Evolutionary conservation across 805 yeast genomes (phyloP).

Genomic region (Saturnispora serradocipensis): DNA sequence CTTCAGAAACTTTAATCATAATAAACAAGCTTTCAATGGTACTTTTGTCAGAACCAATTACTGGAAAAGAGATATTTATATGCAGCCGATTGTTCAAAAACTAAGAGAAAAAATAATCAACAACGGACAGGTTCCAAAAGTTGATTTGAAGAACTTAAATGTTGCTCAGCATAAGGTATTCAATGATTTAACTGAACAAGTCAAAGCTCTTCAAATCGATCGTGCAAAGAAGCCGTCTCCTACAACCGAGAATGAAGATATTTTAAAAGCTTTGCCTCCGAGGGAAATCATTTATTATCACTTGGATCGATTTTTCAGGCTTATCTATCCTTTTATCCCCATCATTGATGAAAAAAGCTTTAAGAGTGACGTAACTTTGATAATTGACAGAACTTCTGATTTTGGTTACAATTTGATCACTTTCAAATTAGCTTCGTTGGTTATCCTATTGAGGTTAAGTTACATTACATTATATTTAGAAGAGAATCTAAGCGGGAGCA

Average conservation of each 20-base stretch:
- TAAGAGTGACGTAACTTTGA: slow-evolving; percentile 24
- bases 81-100: neutral
- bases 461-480: slow-evolving; percentile 18
- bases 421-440: slow-evolving; percentile 19
- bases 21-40: slow-evolving; percentile 1
- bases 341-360: slow-evolving; percentile 35
- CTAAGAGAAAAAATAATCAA: neutral
- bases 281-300: slow-evolving; percentile 30
- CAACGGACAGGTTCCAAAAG: neutral
- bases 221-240: neutral
- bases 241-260: neutral
- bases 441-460: slow-evolving; percentile 24
- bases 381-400: slow-evolving; percentile 19
- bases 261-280: slow-evolving; percentile 20
- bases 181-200: slow-evolving; percentile 10
- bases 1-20: neutral
- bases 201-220: neutral
- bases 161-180: slow-evolving; percentile 4
- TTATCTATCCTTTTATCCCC: slow-evolving; percentile 39
- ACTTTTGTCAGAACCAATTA: slow-evolving; percentile 1
- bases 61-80: slow-evolving; percentile 4
- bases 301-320: slow-evolving; percentile 30
- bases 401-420: neutral
- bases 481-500: slow-evolving; percentile 8
- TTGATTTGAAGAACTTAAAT: neutral